Evolutionary conservation across 306 rosid genomes (phyloP).

Genomic region (Heteromeles arbutifolia): DNA sequence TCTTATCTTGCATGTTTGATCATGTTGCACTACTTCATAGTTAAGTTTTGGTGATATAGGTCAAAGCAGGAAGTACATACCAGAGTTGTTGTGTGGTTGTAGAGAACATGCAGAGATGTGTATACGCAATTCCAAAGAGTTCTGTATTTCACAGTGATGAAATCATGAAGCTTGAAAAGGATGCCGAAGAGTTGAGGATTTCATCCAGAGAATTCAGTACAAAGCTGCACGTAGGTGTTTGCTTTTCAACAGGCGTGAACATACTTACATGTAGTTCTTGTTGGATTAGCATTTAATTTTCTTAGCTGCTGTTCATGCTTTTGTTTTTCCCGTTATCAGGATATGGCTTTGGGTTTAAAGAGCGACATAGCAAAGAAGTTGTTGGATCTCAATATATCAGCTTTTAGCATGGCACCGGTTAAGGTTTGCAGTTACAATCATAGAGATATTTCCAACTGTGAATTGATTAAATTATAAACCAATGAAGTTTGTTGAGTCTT

Average conservation of each 20-base stretch:
- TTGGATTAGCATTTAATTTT: slow-evolving; percentile 5
- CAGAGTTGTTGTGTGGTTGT: slow-evolving; percentile 90
- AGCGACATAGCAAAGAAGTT: slow-evolving; percentile 61
- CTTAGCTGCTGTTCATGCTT: slow-evolving; percentile 8
- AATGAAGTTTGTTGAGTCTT: slow-evolving; percentile 6
- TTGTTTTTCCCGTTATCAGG: slow-evolving; percentile 37
- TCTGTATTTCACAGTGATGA: slow-evolving; percentile 48
- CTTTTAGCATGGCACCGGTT: slow-evolving; percentile 77
- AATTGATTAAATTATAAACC: slow-evolving; percentile 4
- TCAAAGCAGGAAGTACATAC: slow-evolving; percentile 62
- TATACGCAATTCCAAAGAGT: slow-evolving; percentile 69
- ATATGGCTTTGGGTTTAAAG: slow-evolving; percentile 58
- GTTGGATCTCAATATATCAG: slow-evolving; percentile 56
- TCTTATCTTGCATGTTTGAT: slow-evolving; percentile 1
- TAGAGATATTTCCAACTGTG: neutral
- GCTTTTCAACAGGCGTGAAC: neutral
- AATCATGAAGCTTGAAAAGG: slow-evolving; percentile 55
- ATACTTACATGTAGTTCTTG: neutral
- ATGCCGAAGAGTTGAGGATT: slow-evolving; percentile 48
- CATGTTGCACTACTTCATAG: slow-evolving; percentile 6
- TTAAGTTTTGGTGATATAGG: slow-evolving; percentile 43
- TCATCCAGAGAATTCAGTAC: slow-evolving; percentile 51
- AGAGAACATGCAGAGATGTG: slow-evolving; percentile 82
- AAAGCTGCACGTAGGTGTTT: slow-evolving; percentile 59
- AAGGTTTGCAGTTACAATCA: slow-evolving; percentile 51